Evolutionary conservation across 1,284 basidiomycete species (phyloP), one percentile per base, ranked within the genome.

Genomic region (Austroboletus novae-zelandiae): DNA sequence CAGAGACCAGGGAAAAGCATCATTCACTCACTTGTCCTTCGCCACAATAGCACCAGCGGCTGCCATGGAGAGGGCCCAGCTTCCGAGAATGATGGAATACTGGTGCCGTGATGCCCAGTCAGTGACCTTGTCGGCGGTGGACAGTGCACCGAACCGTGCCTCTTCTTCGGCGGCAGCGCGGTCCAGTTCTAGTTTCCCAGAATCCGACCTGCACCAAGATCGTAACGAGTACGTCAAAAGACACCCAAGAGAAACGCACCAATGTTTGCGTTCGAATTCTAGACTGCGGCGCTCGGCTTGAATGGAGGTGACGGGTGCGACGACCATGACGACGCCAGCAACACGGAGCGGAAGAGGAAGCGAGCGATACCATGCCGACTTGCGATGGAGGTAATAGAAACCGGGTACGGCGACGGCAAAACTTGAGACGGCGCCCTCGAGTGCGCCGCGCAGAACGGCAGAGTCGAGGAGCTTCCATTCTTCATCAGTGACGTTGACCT

Each of bases 201-300:
- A 76, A 31, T 81, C 86, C 14, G 75, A 74, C 85, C 86, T 58
- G 42, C 14, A 25, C 35, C 37, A 9, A 23, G 31, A 15, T 39
- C 41, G 36, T 27, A 15, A n/a, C 30, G 37, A 34, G 10, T 4
- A 15, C 7, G 50, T 40, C 46, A 29, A 17, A 42, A 32, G 29
- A 25, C 3, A 3, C 9, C 39, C 4, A 17, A 14, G 20, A 7
- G 5, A 1, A 29, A 39, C 60, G 5, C 1, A 65, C 60, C 60
- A 61, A 37, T 13, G 51, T n/a, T 74, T 72, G 58, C 77, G 72
- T 53, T 93, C 89, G 60, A 82, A 94, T 43, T 82, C 78, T 47
- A 90, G 74, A 37, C 89, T 84, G 2, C 89, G 84, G 23, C 86
- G 82, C 66, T 97, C 94, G 10, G 89, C 93, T 50, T 82, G 78